A percentile compares a stretch with the other conserved stretches of the same genome.
Evolutionary conservation across 2,329 filamentous ascomycete genomes (phyloP).

Genomic region (Neodidymelliopsis sp.): DNA sequence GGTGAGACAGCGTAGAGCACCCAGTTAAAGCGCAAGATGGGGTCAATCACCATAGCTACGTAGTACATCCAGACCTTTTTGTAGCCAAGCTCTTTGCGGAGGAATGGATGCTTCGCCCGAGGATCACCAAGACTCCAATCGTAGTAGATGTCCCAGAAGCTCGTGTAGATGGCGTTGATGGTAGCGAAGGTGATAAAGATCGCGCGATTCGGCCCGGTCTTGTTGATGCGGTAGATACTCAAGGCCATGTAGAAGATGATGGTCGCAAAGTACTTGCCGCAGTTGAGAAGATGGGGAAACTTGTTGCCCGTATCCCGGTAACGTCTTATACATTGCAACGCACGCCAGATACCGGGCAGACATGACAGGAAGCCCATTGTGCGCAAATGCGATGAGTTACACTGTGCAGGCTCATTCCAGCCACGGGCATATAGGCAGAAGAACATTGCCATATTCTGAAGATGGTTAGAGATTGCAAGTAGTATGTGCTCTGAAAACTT

Average conservation of each 20-base stretch:
- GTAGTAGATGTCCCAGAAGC: slow-evolving; percentile 94
- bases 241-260: slow-evolving; percentile 80
- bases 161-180: slow-evolving; percentile 85
- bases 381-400: slow-evolving; percentile 86
- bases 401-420: slow-evolving; percentile 77
- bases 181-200: slow-evolving; percentile 81
- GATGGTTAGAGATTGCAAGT: background rate
- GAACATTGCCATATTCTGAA: slow-evolving; percentile 83
- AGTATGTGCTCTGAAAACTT: slow-evolving; percentile 50
- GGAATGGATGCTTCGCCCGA: slow-evolving; percentile 66
- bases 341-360: slow-evolving; percentile 87
- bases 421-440: slow-evolving; percentile 88
- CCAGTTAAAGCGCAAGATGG: slow-evolving; percentile 90
- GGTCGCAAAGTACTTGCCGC: slow-evolving; percentile 87
- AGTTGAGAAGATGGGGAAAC: slow-evolving; percentile 92
- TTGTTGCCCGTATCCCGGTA: slow-evolving; percentile 85
- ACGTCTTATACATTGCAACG: slow-evolving; percentile 87
- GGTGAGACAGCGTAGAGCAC: slow-evolving; percentile 90
- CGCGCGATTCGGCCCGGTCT: slow-evolving; percentile 64
- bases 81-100: slow-evolving; percentile 79
- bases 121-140: slow-evolving; percentile 93
- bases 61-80: slow-evolving; percentile 87
- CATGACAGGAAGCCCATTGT: slow-evolving; percentile 84
- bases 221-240: slow-evolving; percentile 82
- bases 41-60: slow-evolving; percentile 79